Conservation (phyloP, 2,329 filamentous ascomycete species). For the Tolypocladium album region DNA sequence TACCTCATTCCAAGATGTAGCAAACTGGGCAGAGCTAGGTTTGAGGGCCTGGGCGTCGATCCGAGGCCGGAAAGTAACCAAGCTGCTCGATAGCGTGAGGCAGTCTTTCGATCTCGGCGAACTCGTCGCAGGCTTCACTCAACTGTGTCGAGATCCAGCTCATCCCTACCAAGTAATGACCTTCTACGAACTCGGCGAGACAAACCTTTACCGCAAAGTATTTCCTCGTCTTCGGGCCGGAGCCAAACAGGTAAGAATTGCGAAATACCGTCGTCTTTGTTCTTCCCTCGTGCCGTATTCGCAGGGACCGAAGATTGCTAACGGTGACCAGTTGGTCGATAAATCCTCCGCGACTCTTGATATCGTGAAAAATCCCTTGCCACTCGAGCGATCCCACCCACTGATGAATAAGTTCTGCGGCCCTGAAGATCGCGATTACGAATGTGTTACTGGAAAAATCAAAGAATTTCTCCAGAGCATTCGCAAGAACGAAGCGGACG, state of each 20-base stretch:
- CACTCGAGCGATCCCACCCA: constrained; percentile 11
- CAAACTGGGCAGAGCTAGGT: constrained; percentile 8
- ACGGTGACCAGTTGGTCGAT: constrained; percentile 11
- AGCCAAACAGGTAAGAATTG: neutral
- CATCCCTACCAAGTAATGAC: constrained; percentile 5
- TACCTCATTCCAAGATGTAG: constrained; percentile 14
- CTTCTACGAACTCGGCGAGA: constrained; percentile 13
- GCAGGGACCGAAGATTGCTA: neutral
- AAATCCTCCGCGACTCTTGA: constrained; percentile 11
- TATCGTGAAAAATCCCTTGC: constrained; percentile 11
- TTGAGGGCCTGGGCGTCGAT: constrained; percentile 7
- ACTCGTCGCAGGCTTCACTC: constrained; percentile 11
- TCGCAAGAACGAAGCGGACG: constrained; percentile 7
- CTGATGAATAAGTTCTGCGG: constrained; percentile 16
- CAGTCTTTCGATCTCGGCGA: constrained; percentile 6
- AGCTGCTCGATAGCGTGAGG: constrained; percentile 8
- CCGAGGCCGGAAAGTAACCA: constrained; percentile 4
- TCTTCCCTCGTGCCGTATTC: neutral
- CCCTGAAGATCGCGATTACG: constrained; percentile 6
- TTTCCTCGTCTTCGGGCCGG: constrained; percentile 2
- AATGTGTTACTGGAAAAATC: neutral
- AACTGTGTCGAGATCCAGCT: constrained; percentile 4
- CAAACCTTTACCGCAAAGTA: constrained; percentile 9
- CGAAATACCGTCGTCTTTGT: neutral
- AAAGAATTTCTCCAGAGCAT: constrained; percentile 6